Evolutionary conservation across 2,329 filamentous ascomycete genomes (phyloP), one percentile per base, ranked within the genome.

Genomic region (Aspergillus ochraceoroseus): DNA sequence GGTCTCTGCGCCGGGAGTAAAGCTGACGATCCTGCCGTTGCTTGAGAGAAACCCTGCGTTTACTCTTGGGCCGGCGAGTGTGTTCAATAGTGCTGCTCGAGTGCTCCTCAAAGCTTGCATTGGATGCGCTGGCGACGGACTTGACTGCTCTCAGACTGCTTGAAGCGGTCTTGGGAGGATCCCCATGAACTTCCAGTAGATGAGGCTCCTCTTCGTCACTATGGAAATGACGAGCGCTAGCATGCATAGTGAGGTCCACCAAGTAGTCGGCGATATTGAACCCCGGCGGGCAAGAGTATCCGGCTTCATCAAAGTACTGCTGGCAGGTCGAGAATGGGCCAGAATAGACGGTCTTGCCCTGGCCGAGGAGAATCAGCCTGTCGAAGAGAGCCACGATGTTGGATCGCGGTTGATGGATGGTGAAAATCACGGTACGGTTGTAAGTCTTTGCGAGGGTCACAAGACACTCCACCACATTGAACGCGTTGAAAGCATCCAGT

Each of bases 181-280:
- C 82, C 5, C 70, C 64, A 9, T 63, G 69, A 11, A 76, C 77
- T 40, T 82, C 78, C 22, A 82, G 76, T 2, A 78, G 68, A 5
- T 75, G 70, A 5, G 52, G 50, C 15, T 33, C 44, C 30, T 76
- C 69, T 33, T 80, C 77, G 19, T 80, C 73, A 2, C 72, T 65
- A 7, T 74, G 67, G 1, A 74, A 72, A 25, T 66, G 70, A 9
- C 74, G 70, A 37, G 75, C 73, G 43, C 85, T 79, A 15, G 88
- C 89, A 62, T 98, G 92, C 90, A 98, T 96, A 0, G 92, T 96
- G 27, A 98, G 74, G 62, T 98, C 92, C 19, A 98, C 89, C 4
- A 98, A 77, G 59, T 95, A 98, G 63, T 98, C 92, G 3, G 92
- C 92, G 64, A 98, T 96, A 58, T 98, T 98, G 76, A 96, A 98